Evolutionary conservation across 2,329 filamentous ascomycete genomes (phyloP), one percentile per base, ranked within the genome.

Genomic region (Fusarium camptoceras): DNA sequence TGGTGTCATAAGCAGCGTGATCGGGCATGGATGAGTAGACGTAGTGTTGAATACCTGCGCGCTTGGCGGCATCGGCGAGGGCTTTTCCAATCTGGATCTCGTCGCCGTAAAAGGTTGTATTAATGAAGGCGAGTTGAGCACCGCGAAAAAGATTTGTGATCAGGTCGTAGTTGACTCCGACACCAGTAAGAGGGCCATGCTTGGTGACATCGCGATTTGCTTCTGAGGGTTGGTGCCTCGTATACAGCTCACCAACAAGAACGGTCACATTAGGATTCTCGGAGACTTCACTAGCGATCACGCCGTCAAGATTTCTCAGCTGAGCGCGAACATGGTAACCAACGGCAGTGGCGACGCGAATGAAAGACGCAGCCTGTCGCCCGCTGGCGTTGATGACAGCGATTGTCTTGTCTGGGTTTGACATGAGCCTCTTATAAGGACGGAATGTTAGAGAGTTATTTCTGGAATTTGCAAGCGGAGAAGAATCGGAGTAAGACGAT

Each of bases 11-110:
- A 43, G 91, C 88, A 18, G 92, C 91, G 80, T 98, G 94, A 76
- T 98, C 94, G 6, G 96, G 95, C 94, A 98, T 97, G 76, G 94
- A 97, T 73, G 94, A 97, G 83, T 98, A 99, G 78, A 99, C 88
- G 80, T 94, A 98, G 81, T 98, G 96, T 75, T 94, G 89, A 48
- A 98, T 89, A 51, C 92, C 90, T 41, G 91, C 92, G 74, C 87
- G 90, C 79, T 96, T 95, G 55, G 95, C 95, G 16, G 94, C 94
- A 77, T 97, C 93, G 64, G 94, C 96, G 64, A 98, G 86, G 3
- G 93, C 92, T 78, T 92, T 91, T 68, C 96, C 96, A 73, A 98
- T 97, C 41, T 91, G 89, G 62, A 96, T 87, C 84, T 99, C 96
- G 81, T 98, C 94, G 54, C 95, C 96, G 84, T 97, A 97, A 76